Evolutionary conservation across 768 basidiomycete species (phyloP), one percentile per base, ranked within the genome.

Genomic region (Antrodiella citrinella): DNA sequence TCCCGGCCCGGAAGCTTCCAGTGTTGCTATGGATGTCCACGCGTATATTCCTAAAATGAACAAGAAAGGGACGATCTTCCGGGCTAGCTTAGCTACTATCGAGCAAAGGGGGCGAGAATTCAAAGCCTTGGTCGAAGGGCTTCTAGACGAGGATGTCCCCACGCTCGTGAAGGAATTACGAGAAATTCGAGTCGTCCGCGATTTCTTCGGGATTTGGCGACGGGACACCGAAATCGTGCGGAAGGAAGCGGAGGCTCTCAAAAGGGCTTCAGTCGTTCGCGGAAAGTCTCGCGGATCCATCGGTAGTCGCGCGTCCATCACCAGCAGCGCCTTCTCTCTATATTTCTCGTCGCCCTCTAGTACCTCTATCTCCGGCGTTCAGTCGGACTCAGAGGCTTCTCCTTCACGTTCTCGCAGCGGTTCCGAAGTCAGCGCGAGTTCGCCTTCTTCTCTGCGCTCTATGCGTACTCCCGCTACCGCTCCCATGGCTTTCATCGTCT

Each of bases 141-240:
- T 90, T 13, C 83, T 82, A 50, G 63, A 67, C 30, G 75, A 78
- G 20, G 74, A 81, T 38, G 72, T 85, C 44, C 88, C 89, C 13
- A 71, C 73, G 0, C 71, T 91, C 42, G 65, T 91, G 45, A 66
- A 72, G 49, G 89, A 90, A 50, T 72, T 91, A 48, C 73, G 85
- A 35, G 68, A 69, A 15, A 76, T 75, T 22, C 71, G 69, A 26
- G 62, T 72, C 23, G 75, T 87, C 45, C 78, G 78, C 2, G 83
- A 90, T 61, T 91, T 91, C 65, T 91, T 91, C 59, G 84, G 78
- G 12, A 74, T 77, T 54, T 91, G 89, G 89, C 71, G 82, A 53
- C 68, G 81, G 35, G 89, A 91, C 62, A 65, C 76, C 52, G 86
- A 90, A 48, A 67, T 78, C 18, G 71, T 71, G 22, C 70, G 72